Conservation (phyloP, 495 filamentous ascomycete species). For the Immersiella caudata region DNA sequence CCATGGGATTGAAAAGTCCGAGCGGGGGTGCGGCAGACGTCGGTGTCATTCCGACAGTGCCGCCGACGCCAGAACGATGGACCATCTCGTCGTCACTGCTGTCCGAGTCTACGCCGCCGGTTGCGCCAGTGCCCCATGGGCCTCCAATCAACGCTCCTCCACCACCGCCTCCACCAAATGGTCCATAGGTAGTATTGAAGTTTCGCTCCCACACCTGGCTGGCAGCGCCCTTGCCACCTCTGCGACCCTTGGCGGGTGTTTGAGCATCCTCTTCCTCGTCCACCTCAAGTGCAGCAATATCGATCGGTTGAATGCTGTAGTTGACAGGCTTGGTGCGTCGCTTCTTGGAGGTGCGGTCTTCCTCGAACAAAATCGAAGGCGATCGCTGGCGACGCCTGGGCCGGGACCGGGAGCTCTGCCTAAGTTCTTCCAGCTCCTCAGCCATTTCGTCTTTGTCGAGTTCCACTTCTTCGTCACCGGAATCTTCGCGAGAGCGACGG, state of each 20-base stretch:
- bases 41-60: slow-evolving; percentile 74
- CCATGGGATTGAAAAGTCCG: slow-evolving; percentile 33
- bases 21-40: slow-evolving; percentile 61
- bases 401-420: slow-evolving; percentile 47
- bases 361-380: slow-evolving; percentile 61
- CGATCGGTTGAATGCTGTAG: slow-evolving; percentile 70
- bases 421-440: slow-evolving; percentile 74
- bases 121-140: slow-evolving; percentile 74
- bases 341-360: slow-evolving; percentile 37
- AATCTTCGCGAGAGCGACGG: slow-evolving; percentile 35
- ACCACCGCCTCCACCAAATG: slow-evolving; percentile 84
- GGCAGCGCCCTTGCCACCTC: slow-evolving; percentile 56
- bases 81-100: slow-evolving; percentile 91
- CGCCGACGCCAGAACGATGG: slow-evolving; percentile 60
- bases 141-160: slow-evolving; percentile 72
- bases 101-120: slow-evolving; percentile 84
- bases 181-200: slow-evolving; percentile 83
- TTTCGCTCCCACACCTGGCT: slow-evolving; percentile 66
- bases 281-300: slow-evolving; percentile 64
- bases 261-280: slow-evolving; percentile 68
- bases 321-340: slow-evolving; percentile 48
- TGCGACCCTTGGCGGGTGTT: slow-evolving; percentile 69
- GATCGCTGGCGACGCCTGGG: slow-evolving; percentile 57
- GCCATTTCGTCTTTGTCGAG: slow-evolving; percentile 74
- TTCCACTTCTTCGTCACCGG: slow-evolving; percentile 64